phyloP scores from a whole-genome alignment of 108 stramenopile genomes.

The Nannochloropsis salina region DNA sequence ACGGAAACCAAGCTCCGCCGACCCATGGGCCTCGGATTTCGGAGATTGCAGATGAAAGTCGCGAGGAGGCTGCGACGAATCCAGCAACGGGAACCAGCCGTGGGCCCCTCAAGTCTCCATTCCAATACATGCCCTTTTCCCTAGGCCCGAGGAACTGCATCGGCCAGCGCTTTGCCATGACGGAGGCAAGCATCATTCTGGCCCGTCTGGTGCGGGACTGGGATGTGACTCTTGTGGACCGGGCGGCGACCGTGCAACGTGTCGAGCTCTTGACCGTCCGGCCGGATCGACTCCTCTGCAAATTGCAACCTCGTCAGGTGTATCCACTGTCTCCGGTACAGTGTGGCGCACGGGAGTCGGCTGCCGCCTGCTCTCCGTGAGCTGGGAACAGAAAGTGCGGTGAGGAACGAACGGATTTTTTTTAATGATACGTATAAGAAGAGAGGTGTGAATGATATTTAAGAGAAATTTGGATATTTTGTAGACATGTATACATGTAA shows the following conservation, averaged over 20 bases:
- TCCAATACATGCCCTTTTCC: slow-evolving; percentile 28
- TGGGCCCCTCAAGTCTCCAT: neutral
- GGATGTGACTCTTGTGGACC: slow-evolving; percentile 18
- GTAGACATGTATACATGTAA: too few species aligned
- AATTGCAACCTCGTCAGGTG: neutral
- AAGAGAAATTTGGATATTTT: too few species aligned
- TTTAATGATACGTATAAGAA: too few species aligned
- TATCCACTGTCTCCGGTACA: neutral
- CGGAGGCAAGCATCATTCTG: slow-evolving; percentile 26
- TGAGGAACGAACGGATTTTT: too few species aligned
- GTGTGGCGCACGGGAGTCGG: too few species aligned
- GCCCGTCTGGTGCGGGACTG: slow-evolving; percentile 11
- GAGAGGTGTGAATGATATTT: too few species aligned
- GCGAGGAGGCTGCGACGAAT: too few species aligned
- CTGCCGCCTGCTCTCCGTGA: too few species aligned
- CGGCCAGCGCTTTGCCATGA: slow-evolving; percentile 24
- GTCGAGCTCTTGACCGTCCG: neutral
- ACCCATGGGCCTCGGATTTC: neutral
- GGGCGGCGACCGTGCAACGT: neutral
- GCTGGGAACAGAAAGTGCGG: too few species aligned
- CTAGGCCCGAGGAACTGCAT: slow-evolving; percentile 33
- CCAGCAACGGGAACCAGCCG: neutral
- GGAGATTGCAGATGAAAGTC: too few species aligned
- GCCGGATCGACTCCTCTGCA: neutral
- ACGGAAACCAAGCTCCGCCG: neutral